Base-by-base conservation (phyloP, 2,329 filamentous ascomycete genomes). In the Aspergillus transmontanensis region DNA sequence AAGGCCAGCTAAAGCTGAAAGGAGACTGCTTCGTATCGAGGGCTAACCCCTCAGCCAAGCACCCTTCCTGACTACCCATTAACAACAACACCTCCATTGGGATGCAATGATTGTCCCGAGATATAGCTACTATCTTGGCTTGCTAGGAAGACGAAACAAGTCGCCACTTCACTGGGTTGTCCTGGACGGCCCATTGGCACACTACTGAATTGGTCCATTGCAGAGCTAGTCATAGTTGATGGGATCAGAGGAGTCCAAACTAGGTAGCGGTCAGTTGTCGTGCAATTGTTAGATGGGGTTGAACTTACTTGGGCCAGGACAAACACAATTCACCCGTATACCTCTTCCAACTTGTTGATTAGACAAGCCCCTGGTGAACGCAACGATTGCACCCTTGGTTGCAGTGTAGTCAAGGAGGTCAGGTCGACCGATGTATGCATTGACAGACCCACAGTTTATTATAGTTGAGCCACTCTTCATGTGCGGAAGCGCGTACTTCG, bases 381-480 rank as follows among this genome's bases (percentile, higher is more conserved):
- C 86, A 4, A 82, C 79, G 61, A 88, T 86, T 28, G 85, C 85
- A 7, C 84, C 86, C 69, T 81, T 81, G 45, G 89, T 92, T 1
- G 89, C 88, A 0, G 91, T 93, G 80, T 95, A 94, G 77, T 95
- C 91, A 56, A 95, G 85, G 2, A 94, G 84, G 71, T 94, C 91
- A 0, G 89, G 89, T 1, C 91, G 89, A 45, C 92, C 92, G 62
- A 93, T 86, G 79, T 94, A 95, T 30, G 89, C 90, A 75, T 94
- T 94, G 75, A 95, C 89, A 36, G 90, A 93, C 51, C 91, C 89
- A 74, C 92, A 93, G 81, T 94, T 95, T 84, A 96, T 93, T 75
- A 96, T 93, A 30, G 87, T 88, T 61, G 87, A 85, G 41, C 92
- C 92, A n/a, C 78, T 76, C 72, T 87, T 86, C 87, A 95, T 90